These are phyloP conservation scores for Astrothelium subdiscretum DNA, from an alignment of 495 filamentous ascomycete species.

Conservation along the genomic window DNA sequence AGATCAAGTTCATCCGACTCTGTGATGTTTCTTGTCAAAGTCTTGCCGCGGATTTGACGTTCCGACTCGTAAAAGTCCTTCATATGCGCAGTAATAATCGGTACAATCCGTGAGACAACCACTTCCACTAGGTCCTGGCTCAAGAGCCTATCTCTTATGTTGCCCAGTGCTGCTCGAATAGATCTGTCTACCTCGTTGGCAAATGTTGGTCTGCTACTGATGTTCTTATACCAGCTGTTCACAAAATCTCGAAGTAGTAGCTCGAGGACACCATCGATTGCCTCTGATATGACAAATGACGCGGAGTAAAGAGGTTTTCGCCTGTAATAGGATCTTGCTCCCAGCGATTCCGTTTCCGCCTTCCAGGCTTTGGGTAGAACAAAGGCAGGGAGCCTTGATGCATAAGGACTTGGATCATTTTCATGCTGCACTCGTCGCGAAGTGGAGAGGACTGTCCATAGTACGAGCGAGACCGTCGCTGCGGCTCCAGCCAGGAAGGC, in stretches of 20 bases:
- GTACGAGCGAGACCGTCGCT: slow-evolving; percentile 39
- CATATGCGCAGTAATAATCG: slow-evolving; percentile 83
- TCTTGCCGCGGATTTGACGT: slow-evolving; percentile 69
- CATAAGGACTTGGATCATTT: slow-evolving; percentile 13
- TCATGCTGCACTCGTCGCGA: slow-evolving; percentile 42
- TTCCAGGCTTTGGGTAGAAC: slow-evolving; percentile 52
- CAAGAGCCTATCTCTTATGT: slow-evolving; percentile 56
- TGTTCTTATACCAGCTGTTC: slow-evolving; percentile 74
- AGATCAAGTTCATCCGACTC: slow-evolving; percentile 93
- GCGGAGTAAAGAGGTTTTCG: slow-evolving; percentile 58
- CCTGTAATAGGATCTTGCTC: slow-evolving; percentile 32
- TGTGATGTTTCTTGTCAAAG: slow-evolving; percentile 79
- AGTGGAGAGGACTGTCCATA: slow-evolving; percentile 47
- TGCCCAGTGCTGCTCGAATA: slow-evolving; percentile 61
- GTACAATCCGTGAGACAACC: slow-evolving; percentile 68
- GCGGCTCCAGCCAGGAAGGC: slow-evolving; percentile 59
- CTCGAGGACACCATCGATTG: slow-evolving; percentile 67
- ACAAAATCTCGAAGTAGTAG: slow-evolving; percentile 77
- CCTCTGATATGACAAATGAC: slow-evolving; percentile 67
- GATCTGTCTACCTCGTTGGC: slow-evolving; percentile 71
- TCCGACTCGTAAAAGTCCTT: slow-evolving; percentile 87
- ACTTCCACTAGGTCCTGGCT: slow-evolving; percentile 70
- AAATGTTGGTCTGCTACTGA: slow-evolving; percentile 72
- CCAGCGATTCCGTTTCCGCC: slow-evolving; percentile 50
- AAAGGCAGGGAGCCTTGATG: slow-evolving; percentile 43